A percentile compares a stretch with the other conserved stretches of the same genome.
Evolutionary conservation across 1,139 yeast genomes (phyloP).

Genomic region (Entelexis paramagnoliae): DNA sequence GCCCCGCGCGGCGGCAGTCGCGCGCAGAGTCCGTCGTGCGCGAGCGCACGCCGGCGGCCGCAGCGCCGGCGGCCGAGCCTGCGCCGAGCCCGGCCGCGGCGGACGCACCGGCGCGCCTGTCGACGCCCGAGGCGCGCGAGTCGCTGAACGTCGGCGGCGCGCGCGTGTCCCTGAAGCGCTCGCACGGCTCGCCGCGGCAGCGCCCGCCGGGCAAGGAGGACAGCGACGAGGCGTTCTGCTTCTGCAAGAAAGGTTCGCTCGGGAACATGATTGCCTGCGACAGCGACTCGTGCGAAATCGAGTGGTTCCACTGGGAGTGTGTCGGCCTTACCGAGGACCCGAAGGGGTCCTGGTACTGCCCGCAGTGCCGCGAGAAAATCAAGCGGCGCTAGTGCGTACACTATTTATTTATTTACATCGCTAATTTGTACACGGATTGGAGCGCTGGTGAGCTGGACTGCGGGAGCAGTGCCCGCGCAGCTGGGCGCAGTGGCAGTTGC

Average conservation of each 20-base stretch:
- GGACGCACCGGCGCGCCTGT: neutral
- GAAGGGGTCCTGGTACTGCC: slow-evolving; percentile 95
- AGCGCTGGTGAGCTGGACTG: no score
- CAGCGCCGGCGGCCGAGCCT: neutral
- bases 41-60: neutral
- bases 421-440: no score
- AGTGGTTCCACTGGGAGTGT: slow-evolving; percentile 97
- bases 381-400: neutral
- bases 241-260: slow-evolving; percentile 90
- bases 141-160: slow-evolving; percentile 13
- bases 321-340: slow-evolving; percentile 86
- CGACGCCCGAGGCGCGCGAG: slow-evolving; percentile 6
- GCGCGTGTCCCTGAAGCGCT: slow-evolving; percentile 16
- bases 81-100: neutral
- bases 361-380: slow-evolving; percentile 28
- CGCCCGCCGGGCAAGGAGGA: slow-evolving; percentile 18
- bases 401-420: neutral
- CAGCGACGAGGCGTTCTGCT: slow-evolving; percentile 47
- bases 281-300: slow-evolving; percentile 82
- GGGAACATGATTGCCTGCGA: slow-evolving; percentile 99
- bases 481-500: no score
- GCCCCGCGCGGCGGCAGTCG: neutral
- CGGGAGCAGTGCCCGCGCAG: no score
- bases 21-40: slow-evolving; percentile 3
- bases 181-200: slow-evolving; percentile 14